These are phyloP conservation scores for Stagonosporopsis chrysanthemi DNA, from an alignment of 2,329 filamentous ascomycete species.

Conservation along the genomic window DNA sequence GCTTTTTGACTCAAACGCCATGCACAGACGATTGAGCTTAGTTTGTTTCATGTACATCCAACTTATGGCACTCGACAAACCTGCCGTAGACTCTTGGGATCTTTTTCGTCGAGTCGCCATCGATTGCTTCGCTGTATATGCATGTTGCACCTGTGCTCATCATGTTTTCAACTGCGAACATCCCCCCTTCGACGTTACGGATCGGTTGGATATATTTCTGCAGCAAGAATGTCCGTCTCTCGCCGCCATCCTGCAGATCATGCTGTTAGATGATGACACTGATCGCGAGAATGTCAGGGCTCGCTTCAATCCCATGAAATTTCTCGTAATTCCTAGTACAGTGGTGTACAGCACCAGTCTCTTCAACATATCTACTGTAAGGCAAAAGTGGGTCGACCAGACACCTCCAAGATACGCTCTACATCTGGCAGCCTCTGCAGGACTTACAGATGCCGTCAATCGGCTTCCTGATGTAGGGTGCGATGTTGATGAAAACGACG, in stretches of 20 bases:
- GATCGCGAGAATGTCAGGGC: neutral
- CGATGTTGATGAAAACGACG: slow-evolving; percentile 19
- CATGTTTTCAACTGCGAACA: slow-evolving; percentile 17
- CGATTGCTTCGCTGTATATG: slow-evolving; percentile 14
- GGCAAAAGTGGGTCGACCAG: slow-evolving; percentile 14
- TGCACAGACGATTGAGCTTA: slow-evolving; percentile 17
- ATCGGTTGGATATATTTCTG: slow-evolving; percentile 18
- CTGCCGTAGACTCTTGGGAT: neutral
- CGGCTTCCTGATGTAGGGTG: slow-evolving; percentile 21
- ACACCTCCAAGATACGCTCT: slow-evolving; percentile 26
- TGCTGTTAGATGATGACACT: no score
- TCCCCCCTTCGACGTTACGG: neutral
- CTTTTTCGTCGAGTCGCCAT: neutral
- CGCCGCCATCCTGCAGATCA: slow-evolving; percentile 26
- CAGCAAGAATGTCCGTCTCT: slow-evolving; percentile 14
- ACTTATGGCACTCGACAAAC: slow-evolving; percentile 5
- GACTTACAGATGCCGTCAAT: slow-evolving; percentile 11
- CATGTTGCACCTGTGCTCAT: slow-evolving; percentile 22
- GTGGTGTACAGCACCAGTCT: slow-evolving; percentile 25
- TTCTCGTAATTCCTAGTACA: slow-evolving; percentile 23
- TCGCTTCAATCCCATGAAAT: slow-evolving; percentile 17
- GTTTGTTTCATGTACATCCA: slow-evolving; percentile 22
- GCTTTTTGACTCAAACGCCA: slow-evolving; percentile 14
- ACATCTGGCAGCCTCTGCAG: slow-evolving; percentile 24
- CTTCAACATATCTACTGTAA: slow-evolving; percentile 20